These are phyloP conservation scores for Nannizziopsis barbatae DNA, from an alignment of 2,329 filamentous ascomycete species.

Conservation along the genomic window DNA sequence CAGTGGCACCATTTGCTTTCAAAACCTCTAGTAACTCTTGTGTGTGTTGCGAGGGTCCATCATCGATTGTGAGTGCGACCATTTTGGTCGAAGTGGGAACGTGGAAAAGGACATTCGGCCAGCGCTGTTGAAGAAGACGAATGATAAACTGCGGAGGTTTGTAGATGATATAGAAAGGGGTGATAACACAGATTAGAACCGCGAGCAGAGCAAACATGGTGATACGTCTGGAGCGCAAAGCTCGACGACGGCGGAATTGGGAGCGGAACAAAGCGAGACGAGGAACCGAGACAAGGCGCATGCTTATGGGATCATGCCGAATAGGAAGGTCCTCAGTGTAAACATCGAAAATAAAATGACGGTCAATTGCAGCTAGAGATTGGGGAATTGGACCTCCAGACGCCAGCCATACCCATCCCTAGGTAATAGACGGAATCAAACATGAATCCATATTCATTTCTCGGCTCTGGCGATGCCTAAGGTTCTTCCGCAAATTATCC, in stretches of 20 bases:
- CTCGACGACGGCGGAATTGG: constrained; percentile 6
- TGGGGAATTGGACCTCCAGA: too few species aligned
- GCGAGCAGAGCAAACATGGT: constrained; percentile 7
- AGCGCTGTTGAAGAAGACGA: constrained; percentile 55
- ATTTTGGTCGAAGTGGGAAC: constrained; percentile 48
- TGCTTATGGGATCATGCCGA: background rate
- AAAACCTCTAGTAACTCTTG: constrained; percentile 57
- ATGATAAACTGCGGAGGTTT: constrained; percentile 66
- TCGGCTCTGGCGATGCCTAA: too few species aligned
- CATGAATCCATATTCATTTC: too few species aligned
- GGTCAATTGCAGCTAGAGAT: too few species aligned
- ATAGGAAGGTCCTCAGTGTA: background rate
- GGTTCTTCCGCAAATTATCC: background rate
- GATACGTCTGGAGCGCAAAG: background rate
- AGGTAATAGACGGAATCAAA: too few species aligned
- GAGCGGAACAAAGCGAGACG: constrained; percentile 5
- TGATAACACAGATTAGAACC: constrained; percentile 5
- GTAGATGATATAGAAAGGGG: constrained; percentile 61
- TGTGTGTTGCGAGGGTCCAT: constrained; percentile 66
- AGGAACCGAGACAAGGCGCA: constrained; percentile 4
- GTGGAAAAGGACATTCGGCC: constrained; percentile 71
- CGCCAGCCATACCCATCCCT: too few species aligned
- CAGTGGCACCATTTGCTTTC: constrained; percentile 53
- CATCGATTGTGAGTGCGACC: constrained; percentile 76
- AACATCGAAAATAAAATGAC: background rate